Evolutionary conservation across 768 basidiomycete genomes (phyloP), one percentile per base, ranked within the genome.

Genomic region (Suillus ampliporus): DNA sequence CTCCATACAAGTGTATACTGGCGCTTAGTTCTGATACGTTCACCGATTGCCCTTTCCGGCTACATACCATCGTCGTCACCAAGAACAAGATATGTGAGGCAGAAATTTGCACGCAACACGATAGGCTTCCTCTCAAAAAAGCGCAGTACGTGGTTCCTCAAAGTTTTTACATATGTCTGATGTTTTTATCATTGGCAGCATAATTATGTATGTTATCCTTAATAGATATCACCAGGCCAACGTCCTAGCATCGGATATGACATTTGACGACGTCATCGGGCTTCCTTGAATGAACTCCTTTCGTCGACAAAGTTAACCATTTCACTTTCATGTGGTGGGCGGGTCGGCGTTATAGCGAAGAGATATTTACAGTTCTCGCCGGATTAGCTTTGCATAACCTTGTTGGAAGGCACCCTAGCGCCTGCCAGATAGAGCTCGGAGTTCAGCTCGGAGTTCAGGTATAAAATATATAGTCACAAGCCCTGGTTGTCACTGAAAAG

Each of bases 171-270:
- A 8, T 50, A 15, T 19, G 31, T 31, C 31, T 31, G 31, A 31
- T 6, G 31, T 31, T 31, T 31, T 31, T 31, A 31, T 31, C 31
- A 31, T 31, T 31, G 31, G 31, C 31, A 6, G 31, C 31, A 31
- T 31, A 6, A 3, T 31, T n/a, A n/a, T n/a, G n/a, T n/a, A n/a
- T n/a, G n/a, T n/a, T 31, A 31, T 31, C 31, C 31, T 28, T 50
- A 50, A 50, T 28, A 11, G 28, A 50, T 31, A 50, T 50, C 48
- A 6, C 48, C 48, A 50, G 19, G 48, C 48, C 48, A 50, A 50
- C 48, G 28, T 50, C n/a, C 26, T 50, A 19, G 17, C 4, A 28
- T 50, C 26, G 26, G 48, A 50, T 28, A 28, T 5, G 26, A 31
- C 31, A 31, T 31, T 31, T 31, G n/a, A 48, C 15, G 7, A 15